Evolutionary conservation across 2,329 filamentous ascomycete species (phyloP), one percentile per base, ranked within the genome.

Genomic region (Trichoderma atrobrunneum): DNA sequence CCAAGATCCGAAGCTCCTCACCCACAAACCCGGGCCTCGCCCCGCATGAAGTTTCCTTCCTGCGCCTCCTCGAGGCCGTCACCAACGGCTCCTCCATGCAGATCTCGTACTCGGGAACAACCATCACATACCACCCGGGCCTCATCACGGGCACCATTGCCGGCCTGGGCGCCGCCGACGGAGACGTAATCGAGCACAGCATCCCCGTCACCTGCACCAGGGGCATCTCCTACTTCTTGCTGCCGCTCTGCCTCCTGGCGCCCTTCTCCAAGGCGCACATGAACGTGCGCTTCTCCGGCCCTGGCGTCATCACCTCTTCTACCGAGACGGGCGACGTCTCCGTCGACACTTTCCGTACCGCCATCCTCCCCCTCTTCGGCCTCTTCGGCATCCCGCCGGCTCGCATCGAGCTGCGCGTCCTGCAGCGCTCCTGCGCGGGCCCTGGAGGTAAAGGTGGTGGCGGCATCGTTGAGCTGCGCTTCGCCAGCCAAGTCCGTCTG

Each of bases 81-180:
- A 99, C 96, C 79, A 99, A 99, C 86, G 96, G 96, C 83, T 93
- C 93, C 72, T 91, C 92, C 71, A 94, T 98, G 84, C 95, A 98
- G 79, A 97, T 99, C 77, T 97, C 94, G 12, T 96, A 97, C 84
- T 98, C 94, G 1, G 96, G 96, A 79, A 98, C 96, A 0, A 95
- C 94, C 1, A 89, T 99, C 71, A 91, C 95, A 48, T 99, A 97
- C 84, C 92, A 93, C 75, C 96, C 96, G 0, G 96, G 96, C 43
- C 86, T 99, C 54, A 97, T 99, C 78, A 96, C 94, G 0, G 96
- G 96, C 74, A 92, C 91, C 61, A 90, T 92, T 28, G 87, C 92
- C 24, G 94, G 93, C 21, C 87, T 91, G 64, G 93, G 93, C 77
- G 91, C 93, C 48, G 85, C 84, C 18, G 82, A 88, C 61, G 88